phyloP scores from a whole-genome alignment of 208 protist genomes.

The Trypanosoma caninum region DNA sequence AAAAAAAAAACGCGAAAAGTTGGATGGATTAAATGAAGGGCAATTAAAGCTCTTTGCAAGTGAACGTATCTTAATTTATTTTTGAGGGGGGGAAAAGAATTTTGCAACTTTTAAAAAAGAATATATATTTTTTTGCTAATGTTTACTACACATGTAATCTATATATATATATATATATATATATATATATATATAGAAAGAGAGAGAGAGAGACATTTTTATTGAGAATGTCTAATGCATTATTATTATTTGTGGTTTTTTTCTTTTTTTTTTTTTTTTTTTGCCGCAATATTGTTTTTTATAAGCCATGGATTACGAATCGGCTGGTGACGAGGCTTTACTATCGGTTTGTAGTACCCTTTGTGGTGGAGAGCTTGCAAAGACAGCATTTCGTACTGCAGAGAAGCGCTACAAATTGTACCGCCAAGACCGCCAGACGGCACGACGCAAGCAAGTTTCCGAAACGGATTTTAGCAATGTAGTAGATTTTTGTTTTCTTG shows the following conservation, averaged over 20 bases:
- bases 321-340: not conserved
- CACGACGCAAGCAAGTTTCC: constrained; percentile 14
- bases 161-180: too few species aligned
- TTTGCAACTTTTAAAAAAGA: too few species aligned
- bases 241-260: not conserved
- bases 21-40: not conserved
- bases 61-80: too few species aligned
- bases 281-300: too few species aligned
- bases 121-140: not conserved
- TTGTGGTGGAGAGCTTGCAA: not conserved
- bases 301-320: not conserved
- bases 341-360: too few species aligned
- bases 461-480: constrained; percentile 42
- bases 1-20: too few species aligned
- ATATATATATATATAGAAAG: not conserved
- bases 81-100: too few species aligned
- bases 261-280: not conserved
- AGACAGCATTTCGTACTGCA: constrained; percentile 22
- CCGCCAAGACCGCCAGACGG: constrained; percentile 39
- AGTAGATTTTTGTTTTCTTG: constrained; percentile 48
- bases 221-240: not conserved
- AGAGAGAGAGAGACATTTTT: not conserved
- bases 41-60: too few species aligned
- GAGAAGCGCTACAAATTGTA: constrained; percentile 65
- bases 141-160: not conserved